A percentile compares a stretch with the other conserved stretches of the same genome.
These are phyloP conservation scores for Daldinia bambusicola DNA, from an alignment of 495 filamentous ascomycete species.

Conservation along the genomic window DNA sequence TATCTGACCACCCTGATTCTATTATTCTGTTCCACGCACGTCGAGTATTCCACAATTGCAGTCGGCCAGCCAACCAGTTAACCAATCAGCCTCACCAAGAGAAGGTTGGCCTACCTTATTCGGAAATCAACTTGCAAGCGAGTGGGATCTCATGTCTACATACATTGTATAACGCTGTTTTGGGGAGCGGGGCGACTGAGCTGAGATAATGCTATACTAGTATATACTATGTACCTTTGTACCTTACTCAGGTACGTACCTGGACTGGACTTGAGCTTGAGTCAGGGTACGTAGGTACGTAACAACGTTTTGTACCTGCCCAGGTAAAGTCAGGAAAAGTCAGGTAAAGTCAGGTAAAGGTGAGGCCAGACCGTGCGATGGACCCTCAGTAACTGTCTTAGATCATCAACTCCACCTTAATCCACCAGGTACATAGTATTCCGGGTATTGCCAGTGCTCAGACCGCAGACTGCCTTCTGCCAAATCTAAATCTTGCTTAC, in stretches of 20 bases:
- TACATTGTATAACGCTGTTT: slow-evolving; percentile 29
- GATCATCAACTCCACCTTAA: slow-evolving; percentile 18
- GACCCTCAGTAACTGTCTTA: slow-evolving; percentile 28
- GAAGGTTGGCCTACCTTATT: slow-evolving; percentile 25
- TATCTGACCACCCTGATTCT: slow-evolving; percentile 36
- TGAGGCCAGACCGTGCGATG: slow-evolving; percentile 28
- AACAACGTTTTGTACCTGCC: too few species aligned
- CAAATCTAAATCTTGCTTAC: not conserved
- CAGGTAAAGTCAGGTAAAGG: too few species aligned
- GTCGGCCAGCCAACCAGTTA: slow-evolving; percentile 18
- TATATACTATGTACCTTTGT: slow-evolving; percentile 10
- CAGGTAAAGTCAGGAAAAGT: too few species aligned
- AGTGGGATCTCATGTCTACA: slow-evolving; percentile 37
- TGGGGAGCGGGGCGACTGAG: slow-evolving; percentile 39
- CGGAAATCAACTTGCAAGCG: slow-evolving; percentile 41
- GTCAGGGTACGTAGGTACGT: too few species aligned
- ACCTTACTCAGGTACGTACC: slow-evolving; percentile 5
- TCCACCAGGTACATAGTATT: not conserved
- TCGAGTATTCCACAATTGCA: slow-evolving; percentile 5
- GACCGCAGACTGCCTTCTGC: not conserved
- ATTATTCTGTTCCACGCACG: slow-evolving; percentile 19
- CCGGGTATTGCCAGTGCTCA: not conserved
- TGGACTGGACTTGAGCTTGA: too few species aligned
- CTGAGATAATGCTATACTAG: slow-evolving; percentile 13
- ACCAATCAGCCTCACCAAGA: slow-evolving; percentile 38